phyloP scores from a whole-genome alignment of 192 early-diverging fungal genomes.

The Backusella morwellensis region DNA sequence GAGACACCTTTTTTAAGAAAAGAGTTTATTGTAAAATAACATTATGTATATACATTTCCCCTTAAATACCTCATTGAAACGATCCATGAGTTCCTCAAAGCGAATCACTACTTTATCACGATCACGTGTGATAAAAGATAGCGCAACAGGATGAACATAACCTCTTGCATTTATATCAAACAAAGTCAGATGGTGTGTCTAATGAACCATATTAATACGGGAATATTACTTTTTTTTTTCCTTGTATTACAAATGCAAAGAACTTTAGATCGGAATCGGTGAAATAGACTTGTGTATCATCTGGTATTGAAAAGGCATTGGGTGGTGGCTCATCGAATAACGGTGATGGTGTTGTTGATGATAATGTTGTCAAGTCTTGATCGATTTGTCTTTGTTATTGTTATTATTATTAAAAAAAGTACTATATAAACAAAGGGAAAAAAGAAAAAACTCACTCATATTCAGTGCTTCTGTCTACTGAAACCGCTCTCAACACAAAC shows the following conservation, averaged over 20 bases:
- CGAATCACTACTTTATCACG: constrained; percentile 44
- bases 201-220: not conserved
- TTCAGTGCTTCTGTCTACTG: constrained; percentile 37
- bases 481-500: constrained; percentile 49
- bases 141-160: constrained; percentile 48
- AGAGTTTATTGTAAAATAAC: too few species aligned
- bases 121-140: constrained; percentile 50
- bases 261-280: constrained; percentile 46
- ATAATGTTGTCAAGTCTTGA: not conserved
- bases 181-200: constrained; percentile 52
- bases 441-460: constrained; percentile 1
- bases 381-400: not conserved
- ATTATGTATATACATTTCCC: too few species aligned
- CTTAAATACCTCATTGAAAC: constrained; percentile 36
- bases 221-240: not conserved
- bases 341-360: not conserved
- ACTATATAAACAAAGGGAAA: not conserved
- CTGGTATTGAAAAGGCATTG: constrained; percentile 42
- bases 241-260: constrained; percentile 47
- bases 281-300: constrained; percentile 52
- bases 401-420: not conserved
- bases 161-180: constrained; percentile 56
- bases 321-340: not conserved
- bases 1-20: constrained; percentile 17
- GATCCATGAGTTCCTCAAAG: constrained; percentile 42